Percentiles rank a stretch among this genome's conserved stretches.
phyloP scores from a whole-genome alignment of 2,329 filamentous ascomycete species.

The Ceratocystiopsis brevicomis region DNA sequence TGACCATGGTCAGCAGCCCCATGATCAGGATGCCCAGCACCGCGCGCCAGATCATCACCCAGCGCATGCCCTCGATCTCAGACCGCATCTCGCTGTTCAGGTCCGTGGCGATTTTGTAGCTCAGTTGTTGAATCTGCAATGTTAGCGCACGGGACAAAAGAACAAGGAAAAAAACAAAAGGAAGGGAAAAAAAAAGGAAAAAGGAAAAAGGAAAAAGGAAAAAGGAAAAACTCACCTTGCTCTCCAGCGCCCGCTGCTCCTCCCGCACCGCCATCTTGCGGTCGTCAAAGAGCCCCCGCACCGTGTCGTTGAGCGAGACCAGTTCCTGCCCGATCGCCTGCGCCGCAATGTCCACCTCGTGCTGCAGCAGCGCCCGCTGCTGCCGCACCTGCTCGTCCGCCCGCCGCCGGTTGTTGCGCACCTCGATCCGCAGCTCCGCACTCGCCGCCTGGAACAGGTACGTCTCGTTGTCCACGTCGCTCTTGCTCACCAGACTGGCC shows the following conservation, averaged over 20 bases:
- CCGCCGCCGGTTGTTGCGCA: slow-evolving; percentile 56
- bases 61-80: slow-evolving; percentile 77
- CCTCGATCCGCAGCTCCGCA: slow-evolving; percentile 74
- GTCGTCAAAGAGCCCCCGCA: slow-evolving; percentile 94
- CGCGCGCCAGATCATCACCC: slow-evolving; percentile 54
- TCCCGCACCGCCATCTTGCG: slow-evolving; percentile 80
- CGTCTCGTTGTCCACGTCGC: slow-evolving; percentile 81
- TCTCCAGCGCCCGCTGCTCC: slow-evolving; percentile 71
- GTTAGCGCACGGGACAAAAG: neutral
- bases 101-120: slow-evolving; percentile 85
- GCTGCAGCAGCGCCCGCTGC: slow-evolving; percentile 70
- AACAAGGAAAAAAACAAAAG: neutral
- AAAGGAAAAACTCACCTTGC: slow-evolving; percentile 37
- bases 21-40: slow-evolving; percentile 48
- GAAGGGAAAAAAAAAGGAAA: slow-evolving; percentile 7
- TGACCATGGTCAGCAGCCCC: slow-evolving; percentile 40
- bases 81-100: slow-evolving; percentile 82
- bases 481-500: slow-evolving; percentile 67
- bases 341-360: slow-evolving; percentile 82
- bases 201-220: neutral
- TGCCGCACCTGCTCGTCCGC: slow-evolving; percentile 68
- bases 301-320: slow-evolving; percentile 62
- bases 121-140: slow-evolving; percentile 67
- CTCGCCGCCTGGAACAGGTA: slow-evolving; percentile 92
- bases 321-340: slow-evolving; percentile 76